These are phyloP conservation scores for Carpinus fangiana DNA, from an alignment of 306 rosid species.

Conservation along the genomic window DNA sequence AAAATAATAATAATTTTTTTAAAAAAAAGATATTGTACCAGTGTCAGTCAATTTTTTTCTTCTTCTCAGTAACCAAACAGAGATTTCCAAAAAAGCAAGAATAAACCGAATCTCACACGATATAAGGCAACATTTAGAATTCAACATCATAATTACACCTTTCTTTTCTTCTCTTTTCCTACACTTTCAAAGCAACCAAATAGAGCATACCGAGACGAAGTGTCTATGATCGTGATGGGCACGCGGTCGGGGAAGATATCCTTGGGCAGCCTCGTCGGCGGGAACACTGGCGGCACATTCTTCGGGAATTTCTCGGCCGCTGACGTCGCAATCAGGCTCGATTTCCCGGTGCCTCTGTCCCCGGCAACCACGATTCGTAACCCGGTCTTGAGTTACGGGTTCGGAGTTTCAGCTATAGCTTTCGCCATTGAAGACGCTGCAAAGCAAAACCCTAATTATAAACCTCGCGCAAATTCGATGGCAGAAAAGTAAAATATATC, in stretches of 20 bases:
- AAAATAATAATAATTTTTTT: no score
- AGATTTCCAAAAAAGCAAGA: neutral
- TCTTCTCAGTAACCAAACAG: neutral
- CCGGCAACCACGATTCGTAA: constrained; percentile 95
- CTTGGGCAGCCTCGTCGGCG: constrained; percentile 81
- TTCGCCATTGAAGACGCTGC: constrained; percentile 59
- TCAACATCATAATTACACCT: neutral
- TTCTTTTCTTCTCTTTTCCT: neutral
- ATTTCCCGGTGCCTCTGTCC: constrained; percentile 88
- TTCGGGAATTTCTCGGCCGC: constrained; percentile 76
- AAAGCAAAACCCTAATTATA: constrained; percentile 29
- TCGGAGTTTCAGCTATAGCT: constrained; percentile 48
- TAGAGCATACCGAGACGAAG: constrained; percentile 72
- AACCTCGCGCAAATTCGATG: neutral
- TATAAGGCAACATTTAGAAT: neutral
- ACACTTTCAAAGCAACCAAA: neutral
- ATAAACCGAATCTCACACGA: neutral
- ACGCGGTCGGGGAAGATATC: constrained; percentile 91
- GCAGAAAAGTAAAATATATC: neutral
- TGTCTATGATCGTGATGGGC: constrained; percentile 85
- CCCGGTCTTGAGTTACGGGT: constrained; percentile 51
- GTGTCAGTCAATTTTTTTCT: neutral
- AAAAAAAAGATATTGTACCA: no score
- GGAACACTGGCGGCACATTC: constrained; percentile 75
- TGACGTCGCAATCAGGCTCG: constrained; percentile 86